These are phyloP conservation scores for Cornus controversa DNA, from an alignment of 148 eudicot species.

Conservation along the genomic window DNA sequence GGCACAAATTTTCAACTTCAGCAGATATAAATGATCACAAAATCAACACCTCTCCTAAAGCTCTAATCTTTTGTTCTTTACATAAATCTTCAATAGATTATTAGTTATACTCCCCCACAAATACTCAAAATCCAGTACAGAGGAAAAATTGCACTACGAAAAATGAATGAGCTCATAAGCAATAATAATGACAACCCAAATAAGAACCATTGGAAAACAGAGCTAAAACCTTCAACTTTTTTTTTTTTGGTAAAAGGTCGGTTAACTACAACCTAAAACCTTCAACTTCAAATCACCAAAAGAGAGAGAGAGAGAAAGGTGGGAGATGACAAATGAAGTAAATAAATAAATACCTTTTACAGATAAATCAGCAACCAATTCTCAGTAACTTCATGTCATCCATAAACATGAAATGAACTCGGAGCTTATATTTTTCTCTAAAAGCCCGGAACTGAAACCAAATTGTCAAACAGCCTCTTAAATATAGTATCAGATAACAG, in stretches of 20 bases:
- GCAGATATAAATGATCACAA: no score
- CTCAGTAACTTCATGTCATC: background rate
- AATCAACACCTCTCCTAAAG: no score
- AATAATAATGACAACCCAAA: background rate
- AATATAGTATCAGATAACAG: background rate
- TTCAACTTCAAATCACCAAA: background rate
- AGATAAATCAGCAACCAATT: conserved; percentile 8
- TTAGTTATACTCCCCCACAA: background rate
- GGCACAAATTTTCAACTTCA: background rate
- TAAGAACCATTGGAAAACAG: background rate
- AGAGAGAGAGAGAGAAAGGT: background rate
- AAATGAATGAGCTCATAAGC: background rate
- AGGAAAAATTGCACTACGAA: background rate
- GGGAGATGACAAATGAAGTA: background rate
- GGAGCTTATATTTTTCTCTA: conserved; percentile 4
- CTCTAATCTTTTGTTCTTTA: no score
- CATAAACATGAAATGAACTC: background rate
- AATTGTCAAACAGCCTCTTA: background rate
- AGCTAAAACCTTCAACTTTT: no score
- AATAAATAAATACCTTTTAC: background rate
- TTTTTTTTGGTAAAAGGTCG: no score
- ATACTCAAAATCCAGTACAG: background rate
- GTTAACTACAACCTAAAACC: no score
- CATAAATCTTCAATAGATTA: no score
- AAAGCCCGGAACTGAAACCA: conserved; percentile 1